These are phyloP conservation scores for Ulota crispa DNA, from an alignment of 225 moss, liverwort and hornwort species.

Conservation along the genomic window DNA sequence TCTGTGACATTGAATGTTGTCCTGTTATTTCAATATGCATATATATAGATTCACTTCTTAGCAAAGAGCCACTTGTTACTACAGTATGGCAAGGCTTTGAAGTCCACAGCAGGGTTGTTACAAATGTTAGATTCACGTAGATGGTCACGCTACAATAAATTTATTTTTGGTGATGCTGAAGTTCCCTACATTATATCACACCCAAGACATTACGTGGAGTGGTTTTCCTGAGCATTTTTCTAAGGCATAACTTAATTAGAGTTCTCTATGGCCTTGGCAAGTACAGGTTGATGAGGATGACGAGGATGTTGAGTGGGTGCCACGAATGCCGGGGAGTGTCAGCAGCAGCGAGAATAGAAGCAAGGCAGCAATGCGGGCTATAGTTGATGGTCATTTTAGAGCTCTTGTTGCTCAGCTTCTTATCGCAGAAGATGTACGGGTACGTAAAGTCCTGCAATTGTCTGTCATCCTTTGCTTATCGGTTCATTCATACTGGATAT, in stretches of 20 bases:
- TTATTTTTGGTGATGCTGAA: neutral
- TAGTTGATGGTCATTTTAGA: slow-evolving; percentile 79
- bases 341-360: slow-evolving; percentile 75
- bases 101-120: neutral
- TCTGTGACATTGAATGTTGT: neutral
- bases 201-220: neutral
- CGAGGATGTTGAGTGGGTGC: slow-evolving; percentile 64
- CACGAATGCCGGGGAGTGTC: slow-evolving; percentile 69
- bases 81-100: neutral
- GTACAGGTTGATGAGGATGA: slow-evolving; percentile 65
- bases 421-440: slow-evolving; percentile 56
- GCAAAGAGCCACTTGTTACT: neutral
- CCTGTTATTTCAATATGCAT: neutral
- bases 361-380: slow-evolving; percentile 80
- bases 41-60: neutral
- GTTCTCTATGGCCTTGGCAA: slow-evolving; percentile 22
- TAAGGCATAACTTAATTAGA: neutral
- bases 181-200: neutral
- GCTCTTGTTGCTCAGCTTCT: slow-evolving; percentile 85
- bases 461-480: slow-evolving; percentile 11
- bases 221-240: slow-evolving; percentile 3
- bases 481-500: slow-evolving; percentile 3
- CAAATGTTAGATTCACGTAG: neutral
- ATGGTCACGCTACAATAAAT: neutral
- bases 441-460: slow-evolving; percentile 11